These are phyloP conservation scores for Tetraselmis chui DNA, from an alignment of 139 green algal genomes.

Conservation along the genomic window DNA sequence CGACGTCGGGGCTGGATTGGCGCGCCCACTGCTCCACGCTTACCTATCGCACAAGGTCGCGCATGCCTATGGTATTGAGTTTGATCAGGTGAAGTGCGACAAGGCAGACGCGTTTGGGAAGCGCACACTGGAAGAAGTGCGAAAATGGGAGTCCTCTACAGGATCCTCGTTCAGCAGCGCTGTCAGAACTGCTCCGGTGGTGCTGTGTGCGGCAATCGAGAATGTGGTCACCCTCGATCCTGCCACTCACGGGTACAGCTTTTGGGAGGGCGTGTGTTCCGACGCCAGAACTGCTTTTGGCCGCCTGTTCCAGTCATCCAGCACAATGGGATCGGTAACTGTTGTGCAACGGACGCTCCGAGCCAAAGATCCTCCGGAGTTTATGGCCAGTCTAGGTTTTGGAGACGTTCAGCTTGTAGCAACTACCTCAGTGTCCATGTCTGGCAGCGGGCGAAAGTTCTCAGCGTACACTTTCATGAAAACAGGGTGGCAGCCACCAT, in stretches of 20 bases:
- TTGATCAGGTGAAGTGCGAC: constrained; percentile 78
- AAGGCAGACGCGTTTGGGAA: constrained; percentile 68
- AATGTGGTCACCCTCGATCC: constrained; percentile 54
- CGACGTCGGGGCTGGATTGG: constrained; percentile 81
- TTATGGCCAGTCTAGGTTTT: constrained; percentile 75
- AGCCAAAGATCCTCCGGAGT: constrained; percentile 29
- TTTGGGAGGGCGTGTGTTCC: constrained; percentile 86
- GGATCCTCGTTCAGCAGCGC: not conserved
- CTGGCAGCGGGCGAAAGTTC: constrained; percentile 72
- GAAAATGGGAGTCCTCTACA: not conserved
- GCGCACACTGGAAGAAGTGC: constrained; percentile 37
- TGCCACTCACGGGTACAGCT: constrained; percentile 84
- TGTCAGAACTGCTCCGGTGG: constrained; percentile 16
- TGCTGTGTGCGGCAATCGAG: constrained; percentile 61
- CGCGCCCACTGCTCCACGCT: constrained; percentile 79
- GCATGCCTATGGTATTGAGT: constrained; percentile 58
- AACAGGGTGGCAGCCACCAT: not conserved
- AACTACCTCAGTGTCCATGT: constrained; percentile 79
- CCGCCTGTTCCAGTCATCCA: constrained; percentile 52
- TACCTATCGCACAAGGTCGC: constrained; percentile 39
- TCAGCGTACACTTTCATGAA: constrained; percentile 74
- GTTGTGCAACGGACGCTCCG: constrained; percentile 76
- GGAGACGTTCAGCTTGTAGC: constrained; percentile 58
- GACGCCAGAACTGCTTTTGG: constrained; percentile 70
- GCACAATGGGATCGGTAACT: constrained; percentile 40